Conservation (phyloP, 192 early-diverging fungal species). For the Coemansia sp. region DNA sequence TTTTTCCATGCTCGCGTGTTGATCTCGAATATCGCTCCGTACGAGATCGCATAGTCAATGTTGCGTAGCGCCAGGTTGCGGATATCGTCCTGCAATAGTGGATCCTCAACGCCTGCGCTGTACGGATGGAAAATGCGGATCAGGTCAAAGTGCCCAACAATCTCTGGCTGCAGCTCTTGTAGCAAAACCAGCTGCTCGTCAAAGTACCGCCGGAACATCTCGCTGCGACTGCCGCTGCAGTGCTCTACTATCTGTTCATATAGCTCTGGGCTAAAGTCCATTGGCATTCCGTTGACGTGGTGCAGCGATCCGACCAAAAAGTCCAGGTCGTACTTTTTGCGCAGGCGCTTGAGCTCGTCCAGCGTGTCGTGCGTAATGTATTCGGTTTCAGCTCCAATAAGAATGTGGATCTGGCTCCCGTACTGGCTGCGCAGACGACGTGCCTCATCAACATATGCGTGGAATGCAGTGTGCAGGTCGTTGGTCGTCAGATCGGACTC, state of each 20-base stretch:
- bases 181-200: conserved; percentile 84
- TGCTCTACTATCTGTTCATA: conserved; percentile 53
- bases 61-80: conserved; percentile 67
- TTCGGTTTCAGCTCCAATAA: conserved; percentile 94
- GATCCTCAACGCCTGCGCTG: conserved; percentile 35
- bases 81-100: conserved; percentile 44
- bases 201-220: conserved; percentile 80
- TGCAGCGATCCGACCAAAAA: conserved; percentile 94
- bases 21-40: conserved; percentile 90
- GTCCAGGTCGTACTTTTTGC: conserved; percentile 60
- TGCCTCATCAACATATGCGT: conserved; percentile 73
- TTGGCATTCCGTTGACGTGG: conserved; percentile 75
- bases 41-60: conserved; percentile 72
- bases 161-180: conserved; percentile 65
- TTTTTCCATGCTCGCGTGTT: conserved; percentile 95
- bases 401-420: conserved; percentile 55
- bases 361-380: conserved; percentile 62
- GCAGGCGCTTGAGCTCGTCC: conserved; percentile 56
- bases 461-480: conserved; percentile 64
- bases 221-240: conserved; percentile 36
- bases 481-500: conserved; percentile 69
- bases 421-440: conserved; percentile 68
- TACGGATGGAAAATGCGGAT: conserved; percentile 79
- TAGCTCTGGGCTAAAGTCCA: conserved; percentile 74
- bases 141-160: conserved; percentile 97